Conservation (phyloP, 2,329 filamentous ascomycete genomes). For the Tolypocladium tundrense region DNA sequence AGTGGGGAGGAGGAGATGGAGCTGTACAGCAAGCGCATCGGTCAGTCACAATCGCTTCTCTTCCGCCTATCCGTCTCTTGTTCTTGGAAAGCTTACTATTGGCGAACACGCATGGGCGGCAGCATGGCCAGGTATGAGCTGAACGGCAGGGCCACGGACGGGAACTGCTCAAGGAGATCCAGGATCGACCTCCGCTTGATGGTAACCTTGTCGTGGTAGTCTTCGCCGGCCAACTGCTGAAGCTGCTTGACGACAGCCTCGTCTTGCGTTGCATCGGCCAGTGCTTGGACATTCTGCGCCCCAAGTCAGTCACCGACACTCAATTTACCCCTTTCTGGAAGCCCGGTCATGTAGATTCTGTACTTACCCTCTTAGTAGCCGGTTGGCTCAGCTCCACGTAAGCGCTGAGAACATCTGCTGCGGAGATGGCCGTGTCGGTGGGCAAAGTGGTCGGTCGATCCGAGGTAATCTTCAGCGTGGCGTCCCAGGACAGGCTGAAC, state of each 20-base stretch:
- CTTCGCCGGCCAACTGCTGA: conserved; percentile 32
- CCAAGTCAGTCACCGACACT: conserved; percentile 3
- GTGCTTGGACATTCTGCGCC: conserved; percentile 23
- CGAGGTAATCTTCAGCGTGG: conserved; percentile 50
- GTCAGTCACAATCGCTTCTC: background rate
- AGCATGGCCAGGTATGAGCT: conserved; percentile 60
- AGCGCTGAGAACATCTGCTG: conserved; percentile 52
- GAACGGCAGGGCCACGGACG: conserved; percentile 50
- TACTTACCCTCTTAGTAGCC: conserved; percentile 53
- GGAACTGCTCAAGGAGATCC: conserved; percentile 58
- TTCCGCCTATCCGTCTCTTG: background rate
- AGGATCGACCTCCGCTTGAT: conserved; percentile 54
- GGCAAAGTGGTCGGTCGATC: conserved; percentile 43
- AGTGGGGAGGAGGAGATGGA: conserved; percentile 69
- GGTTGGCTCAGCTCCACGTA: conserved; percentile 67
- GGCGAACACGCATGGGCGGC: conserved; percentile 66
- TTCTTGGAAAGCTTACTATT: conserved; percentile 37
- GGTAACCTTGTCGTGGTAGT: conserved; percentile 37
- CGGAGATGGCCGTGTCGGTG: conserved; percentile 45
- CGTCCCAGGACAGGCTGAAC: conserved; percentile 61
- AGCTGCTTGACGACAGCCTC: conserved; percentile 32
- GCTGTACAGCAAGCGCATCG: conserved; percentile 11
- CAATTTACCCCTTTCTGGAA: background rate
- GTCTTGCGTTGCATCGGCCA: conserved; percentile 39
- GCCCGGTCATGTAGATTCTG: background rate